Conservation (phyloP, 2,329 filamentous ascomycete genomes). For the Aspergillus carbonarius region DNA sequence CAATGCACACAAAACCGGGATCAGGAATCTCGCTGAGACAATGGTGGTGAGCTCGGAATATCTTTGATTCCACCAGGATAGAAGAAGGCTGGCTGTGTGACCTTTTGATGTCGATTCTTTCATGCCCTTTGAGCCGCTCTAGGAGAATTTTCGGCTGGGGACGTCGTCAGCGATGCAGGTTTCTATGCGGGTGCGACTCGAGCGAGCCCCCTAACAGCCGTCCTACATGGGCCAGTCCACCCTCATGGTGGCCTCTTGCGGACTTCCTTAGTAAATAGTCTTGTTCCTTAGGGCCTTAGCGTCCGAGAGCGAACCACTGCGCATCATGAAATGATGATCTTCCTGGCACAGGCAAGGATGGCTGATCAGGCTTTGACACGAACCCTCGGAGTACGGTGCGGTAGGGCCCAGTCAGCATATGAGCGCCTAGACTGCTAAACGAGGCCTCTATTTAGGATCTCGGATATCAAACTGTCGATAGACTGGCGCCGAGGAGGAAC, state of each 20-base stretch:
- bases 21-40: neutral
- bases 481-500: neutral
- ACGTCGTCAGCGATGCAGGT: neutral
- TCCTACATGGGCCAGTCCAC: neutral
- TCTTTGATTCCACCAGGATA: neutral
- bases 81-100: neutral
- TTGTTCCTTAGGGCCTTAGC: neutral
- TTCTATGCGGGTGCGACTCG: neutral
- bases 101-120: neutral
- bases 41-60: neutral
- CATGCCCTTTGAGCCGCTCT: neutral
- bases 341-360: constrained; percentile 2
- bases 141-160: neutral
- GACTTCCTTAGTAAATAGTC: neutral
- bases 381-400: neutral
- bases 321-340: constrained; percentile 7
- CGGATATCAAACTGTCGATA: neutral
- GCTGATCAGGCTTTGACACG: neutral
- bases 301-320: constrained; percentile 1
- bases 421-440: neutral
- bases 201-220: neutral
- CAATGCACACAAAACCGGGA: neutral
- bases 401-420: neutral
- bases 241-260: neutral
- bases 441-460: neutral